A percentile compares a stretch with the other conserved stretches of the same genome.
Conservation (phyloP, 2,329 filamentous ascomycete genomes). For the Colletotrichum navitas region DNA sequence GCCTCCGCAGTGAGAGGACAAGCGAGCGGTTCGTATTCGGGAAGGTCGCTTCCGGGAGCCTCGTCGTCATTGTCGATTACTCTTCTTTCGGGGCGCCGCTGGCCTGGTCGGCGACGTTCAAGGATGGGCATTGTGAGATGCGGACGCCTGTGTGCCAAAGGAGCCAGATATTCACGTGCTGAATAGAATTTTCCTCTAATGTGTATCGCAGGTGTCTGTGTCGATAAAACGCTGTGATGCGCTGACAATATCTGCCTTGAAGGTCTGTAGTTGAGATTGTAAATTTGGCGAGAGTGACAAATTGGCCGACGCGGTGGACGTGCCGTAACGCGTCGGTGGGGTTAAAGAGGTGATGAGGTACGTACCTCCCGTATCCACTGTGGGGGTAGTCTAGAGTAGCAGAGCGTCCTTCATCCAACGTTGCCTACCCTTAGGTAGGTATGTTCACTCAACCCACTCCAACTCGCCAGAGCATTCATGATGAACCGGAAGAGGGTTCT, state of each 20-base stretch:
- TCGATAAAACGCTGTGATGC: neutral
- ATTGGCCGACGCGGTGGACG: conserved; percentile 28
- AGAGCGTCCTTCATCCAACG: neutral
- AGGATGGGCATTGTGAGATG: conserved; percentile 26
- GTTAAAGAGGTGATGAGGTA: conserved; percentile 2
- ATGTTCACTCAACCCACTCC: neutral
- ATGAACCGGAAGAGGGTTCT: neutral
- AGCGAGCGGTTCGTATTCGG: conserved; percentile 63
- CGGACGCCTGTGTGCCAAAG: no score
- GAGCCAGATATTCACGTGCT: no score
- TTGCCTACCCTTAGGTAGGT: no score
- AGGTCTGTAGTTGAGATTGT: neutral
- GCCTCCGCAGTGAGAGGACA: conserved; percentile 58
- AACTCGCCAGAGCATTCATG: neutral
- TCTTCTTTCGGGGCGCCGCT: conserved; percentile 35
- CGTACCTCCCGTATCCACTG: conserved; percentile 2
- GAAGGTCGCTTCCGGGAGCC: conserved; percentile 51
- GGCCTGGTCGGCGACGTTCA: conserved; percentile 30
- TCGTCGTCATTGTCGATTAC: conserved; percentile 32
- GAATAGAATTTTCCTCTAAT: neutral
- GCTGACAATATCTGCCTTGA: neutral
- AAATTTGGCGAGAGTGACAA: conserved; percentile 11
- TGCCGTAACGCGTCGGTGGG: conserved; percentile 36
- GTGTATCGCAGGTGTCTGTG: neutral
- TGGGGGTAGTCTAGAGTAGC: conserved; percentile 10